Evolutionary conservation across 2,329 filamentous ascomycete species (phyloP).

Genomic region (Sporothrix euskadiensis): DNA sequence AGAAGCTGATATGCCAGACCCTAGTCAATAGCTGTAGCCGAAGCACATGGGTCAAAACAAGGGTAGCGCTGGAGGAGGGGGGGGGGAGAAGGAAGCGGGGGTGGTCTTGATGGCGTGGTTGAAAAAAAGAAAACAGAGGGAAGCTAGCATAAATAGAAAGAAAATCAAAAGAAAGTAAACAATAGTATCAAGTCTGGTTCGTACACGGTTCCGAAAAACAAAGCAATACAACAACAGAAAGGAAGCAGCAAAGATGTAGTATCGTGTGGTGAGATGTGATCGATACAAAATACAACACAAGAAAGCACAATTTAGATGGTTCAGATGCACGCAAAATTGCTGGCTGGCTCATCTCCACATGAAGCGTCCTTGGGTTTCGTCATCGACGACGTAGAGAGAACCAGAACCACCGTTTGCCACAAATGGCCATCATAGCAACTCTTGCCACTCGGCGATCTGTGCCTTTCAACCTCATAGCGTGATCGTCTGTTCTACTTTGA

Average conservation of each 20-base stretch:
- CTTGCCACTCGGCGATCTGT: background rate
- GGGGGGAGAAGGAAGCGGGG: background rate
- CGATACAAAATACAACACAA: background rate
- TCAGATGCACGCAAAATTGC: background rate
- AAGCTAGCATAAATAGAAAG: background rate
- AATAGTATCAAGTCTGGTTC: background rate
- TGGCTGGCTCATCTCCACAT: background rate
- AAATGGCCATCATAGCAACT: background rate
- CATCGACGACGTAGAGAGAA: background rate
- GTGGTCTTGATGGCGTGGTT: background rate
- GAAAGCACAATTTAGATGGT: background rate
- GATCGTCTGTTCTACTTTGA: background rate
- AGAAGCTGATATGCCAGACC: constrained; percentile 12
- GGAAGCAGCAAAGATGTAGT: background rate
- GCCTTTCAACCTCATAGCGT: background rate
- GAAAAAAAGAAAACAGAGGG: background rate
- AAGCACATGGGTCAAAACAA: background rate
- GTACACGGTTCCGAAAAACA: background rate
- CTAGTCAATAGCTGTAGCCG: constrained; percentile 17
- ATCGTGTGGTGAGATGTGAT: background rate
- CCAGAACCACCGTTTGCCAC: background rate
- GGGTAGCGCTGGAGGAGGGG: background rate
- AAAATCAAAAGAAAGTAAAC: background rate
- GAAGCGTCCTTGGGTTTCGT: background rate
- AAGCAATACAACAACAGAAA: background rate